These are phyloP conservation scores for Baorangia bicolor DNA, from an alignment of 768 basidiomycete species.

Conservation along the genomic window DNA sequence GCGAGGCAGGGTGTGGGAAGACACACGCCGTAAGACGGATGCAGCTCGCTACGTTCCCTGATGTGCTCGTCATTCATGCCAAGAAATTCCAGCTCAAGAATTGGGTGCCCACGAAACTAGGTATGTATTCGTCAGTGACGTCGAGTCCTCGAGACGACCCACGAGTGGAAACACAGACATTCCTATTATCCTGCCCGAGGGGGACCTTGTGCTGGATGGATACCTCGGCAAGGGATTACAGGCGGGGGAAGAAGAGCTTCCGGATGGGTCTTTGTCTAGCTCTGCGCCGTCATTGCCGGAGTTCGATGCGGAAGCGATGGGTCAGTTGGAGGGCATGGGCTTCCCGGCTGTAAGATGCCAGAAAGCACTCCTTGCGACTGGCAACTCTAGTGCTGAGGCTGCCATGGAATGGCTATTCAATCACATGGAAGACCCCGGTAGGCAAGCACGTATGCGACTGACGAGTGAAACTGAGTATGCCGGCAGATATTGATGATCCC, in stretches of 20 bases:
- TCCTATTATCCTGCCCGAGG: conserved; percentile 67
- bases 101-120: conserved; percentile 95
- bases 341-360: conserved; percentile 86
- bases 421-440: conserved; percentile 94
- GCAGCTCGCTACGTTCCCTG: conserved; percentile 83
- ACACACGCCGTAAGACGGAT: conserved; percentile 71
- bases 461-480: background rate
- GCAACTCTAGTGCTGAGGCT: conserved; percentile 65
- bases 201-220: conserved; percentile 58
- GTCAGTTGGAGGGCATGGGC: conserved; percentile 84
- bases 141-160: background rate
- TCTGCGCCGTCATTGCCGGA: conserved; percentile 46
- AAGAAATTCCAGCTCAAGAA: conserved; percentile 94
- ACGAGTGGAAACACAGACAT: conserved; percentile 58
- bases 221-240: conserved; percentile 74
- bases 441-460: conserved; percentile 3
- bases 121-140: conserved; percentile 43
- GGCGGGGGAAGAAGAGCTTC: conserved; percentile 65
- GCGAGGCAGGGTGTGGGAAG: conserved; percentile 67
- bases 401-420: conserved; percentile 97
- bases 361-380: conserved; percentile 88
- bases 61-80: conserved; percentile 84
- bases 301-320: conserved; percentile 75
- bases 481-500: conserved; percentile 82
- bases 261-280: conserved; percentile 45